Evolutionary conservation across 2,329 filamentous ascomycete species (phyloP), one percentile per base, ranked within the genome.

Genomic region (Penicillium italicum): DNA sequence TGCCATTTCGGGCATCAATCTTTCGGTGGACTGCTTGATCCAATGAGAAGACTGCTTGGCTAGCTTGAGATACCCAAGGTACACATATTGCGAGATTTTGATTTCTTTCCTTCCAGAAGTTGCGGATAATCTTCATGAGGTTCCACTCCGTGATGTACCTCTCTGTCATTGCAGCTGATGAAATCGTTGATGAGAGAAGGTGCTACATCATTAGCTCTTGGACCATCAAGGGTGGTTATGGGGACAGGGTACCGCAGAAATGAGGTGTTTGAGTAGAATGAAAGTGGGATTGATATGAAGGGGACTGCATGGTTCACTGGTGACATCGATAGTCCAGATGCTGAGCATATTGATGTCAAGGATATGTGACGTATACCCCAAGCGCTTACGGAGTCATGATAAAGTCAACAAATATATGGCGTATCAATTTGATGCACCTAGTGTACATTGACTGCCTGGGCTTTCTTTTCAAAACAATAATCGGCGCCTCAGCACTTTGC

Each of bases 181-280:
- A 79, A 1, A 77, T 83, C 26, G 69, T 74, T 0, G 79, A 82
- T 51, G 79, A 77, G 0, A 66, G 78, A 26, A 78, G 78, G 0
- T 16, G 14, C 20, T 10, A 7, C 20, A 2, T 12, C 20, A 40
- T 40, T 16, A 1, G 12, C 20, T 24, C 12, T 24, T 40, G 20
- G 11, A 10, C 20, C 4, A 6, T 68, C 74, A 0, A 85, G 81
- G 0, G 76, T 80, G 0, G 81, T 78, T 0, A 76, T 88, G 73
- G 86, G 85, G 0, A 88, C 85, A 0, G 76, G 82, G 10, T 83
- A 85, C 49, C 76, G 88, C 0, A 51, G 41, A 22, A 61, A 64
- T 49, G 43, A 14, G 4, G 30, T 50, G 4, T 61, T 61, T 37
- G 50, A 59, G 12, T 28, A 42, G 18, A 46, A 56, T 28, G 7